Evolutionary conservation across 2,329 filamentous ascomycete genomes (phyloP), one percentile per base, ranked within the genome.

Genomic region (Colletotrichum sp.): DNA sequence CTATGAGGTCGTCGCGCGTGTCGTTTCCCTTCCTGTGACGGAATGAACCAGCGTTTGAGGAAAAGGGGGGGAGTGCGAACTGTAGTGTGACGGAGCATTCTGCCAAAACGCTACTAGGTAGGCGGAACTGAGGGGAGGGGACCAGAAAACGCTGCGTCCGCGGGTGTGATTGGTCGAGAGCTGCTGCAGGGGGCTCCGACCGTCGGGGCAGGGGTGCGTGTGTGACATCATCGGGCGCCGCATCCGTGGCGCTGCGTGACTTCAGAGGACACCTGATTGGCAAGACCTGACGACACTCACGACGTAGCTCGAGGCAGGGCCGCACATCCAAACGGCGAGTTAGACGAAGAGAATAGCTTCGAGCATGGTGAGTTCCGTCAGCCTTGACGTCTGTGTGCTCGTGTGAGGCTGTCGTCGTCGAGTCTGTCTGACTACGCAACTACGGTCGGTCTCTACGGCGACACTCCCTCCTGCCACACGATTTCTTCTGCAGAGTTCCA

Each of bases 1-100:
- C 73, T 59, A 74, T 66, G 74, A 76, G 74, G 74, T 76, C 74
- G 64, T 66, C 65, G 70, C 59, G 70, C 64, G 70, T 76, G 59
- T 68, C 39, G 49, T 73, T 74, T 73, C 72, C 64, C 70, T 65
- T 68, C 70, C 44, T 69, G 57, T 76, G 70, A 76, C 74, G 74
- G 74, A 73, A 76, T 73, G 30, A 39, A 30, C 70, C 70, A 74
- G 70, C 74, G 70, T 76, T 76, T 76, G 74, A 69, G 71, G 65
- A 60, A 69, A 60, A 60, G 65, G 59, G 59, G 57, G 59, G 15
- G n/a, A 32, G n/a, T 39, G 62, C 8, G 30, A 34, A 44, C 44
- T 52, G 44, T 21, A 52, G 64, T 63, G 68, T 71, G 68, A 75
- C 72, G 72, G 72, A 71, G 36, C 64, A 65, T 30, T 34, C 65